Evolutionary conservation across 768 basidiomycete species (phyloP).

Genomic region (Tylopilus rubrobrunneus): DNA sequence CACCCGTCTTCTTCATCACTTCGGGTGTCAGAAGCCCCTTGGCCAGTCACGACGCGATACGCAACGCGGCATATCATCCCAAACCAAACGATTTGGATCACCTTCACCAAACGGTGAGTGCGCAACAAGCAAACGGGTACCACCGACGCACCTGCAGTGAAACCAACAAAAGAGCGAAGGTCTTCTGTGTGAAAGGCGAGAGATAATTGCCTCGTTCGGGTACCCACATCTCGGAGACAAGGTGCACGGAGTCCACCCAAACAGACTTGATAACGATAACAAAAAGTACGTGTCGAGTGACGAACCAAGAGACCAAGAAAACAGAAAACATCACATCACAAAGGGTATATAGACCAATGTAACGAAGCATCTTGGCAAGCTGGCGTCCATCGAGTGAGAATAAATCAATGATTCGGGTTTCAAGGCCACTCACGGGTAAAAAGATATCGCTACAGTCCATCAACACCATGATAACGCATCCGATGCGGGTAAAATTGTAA

Average conservation of each 20-base stretch:
- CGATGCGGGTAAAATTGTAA: conserved; percentile 82
- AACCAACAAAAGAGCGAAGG: conserved; percentile 54
- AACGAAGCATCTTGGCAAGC: conserved; percentile 93
- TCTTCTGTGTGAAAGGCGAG: conserved; percentile 39
- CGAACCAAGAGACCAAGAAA: conserved; percentile 88
- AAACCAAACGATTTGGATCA: conserved; percentile 83
- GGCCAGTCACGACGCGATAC: conserved; percentile 70
- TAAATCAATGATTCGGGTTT: background rate
- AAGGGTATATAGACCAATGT: conserved; percentile 60
- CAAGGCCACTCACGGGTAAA: conserved; percentile 63
- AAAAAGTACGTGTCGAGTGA: conserved; percentile 87
- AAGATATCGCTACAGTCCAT: conserved; percentile 97
- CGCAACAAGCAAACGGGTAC: background rate
- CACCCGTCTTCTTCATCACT: conserved; percentile 77
- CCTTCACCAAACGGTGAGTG: conserved; percentile 35
- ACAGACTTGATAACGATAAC: conserved; percentile 62
- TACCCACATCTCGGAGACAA: conserved; percentile 55
- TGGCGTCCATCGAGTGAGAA: conserved; percentile 29
- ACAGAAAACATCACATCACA: conserved; percentile 75
- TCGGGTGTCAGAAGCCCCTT: conserved; percentile 76
- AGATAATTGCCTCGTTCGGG: conserved; percentile 55
- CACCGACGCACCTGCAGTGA: conserved; percentile 52
- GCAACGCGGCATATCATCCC: conserved; percentile 79
- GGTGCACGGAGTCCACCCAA: conserved; percentile 44
- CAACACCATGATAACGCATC: conserved; percentile 82